These are phyloP conservation scores for Kuraishia piskuri DNA, from an alignment of 805 yeast genomes.

Conservation along the genomic window DNA sequence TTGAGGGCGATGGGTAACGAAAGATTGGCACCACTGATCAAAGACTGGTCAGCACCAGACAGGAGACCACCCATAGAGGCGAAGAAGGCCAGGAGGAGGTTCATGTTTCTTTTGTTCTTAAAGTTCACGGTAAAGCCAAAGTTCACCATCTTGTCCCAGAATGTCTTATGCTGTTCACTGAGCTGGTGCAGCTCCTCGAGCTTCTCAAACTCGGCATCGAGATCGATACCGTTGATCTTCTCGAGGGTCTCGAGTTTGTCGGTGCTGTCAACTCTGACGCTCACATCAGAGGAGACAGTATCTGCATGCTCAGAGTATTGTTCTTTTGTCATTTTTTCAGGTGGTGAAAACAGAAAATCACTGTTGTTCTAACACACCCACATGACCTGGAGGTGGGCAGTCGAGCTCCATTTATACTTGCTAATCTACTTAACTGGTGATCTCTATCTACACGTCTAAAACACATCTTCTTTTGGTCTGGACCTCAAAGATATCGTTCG, in stretches of 20 bases:
- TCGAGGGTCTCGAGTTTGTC: constrained; percentile 20
- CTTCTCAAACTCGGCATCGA: constrained; percentile 26
- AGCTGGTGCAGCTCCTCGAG: constrained; percentile 25
- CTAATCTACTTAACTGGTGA: no score
- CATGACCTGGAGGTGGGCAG: neutral
- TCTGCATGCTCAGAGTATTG: neutral
- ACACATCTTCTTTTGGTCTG: neutral
- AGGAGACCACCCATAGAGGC: constrained; percentile 59
- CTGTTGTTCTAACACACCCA: neutral
- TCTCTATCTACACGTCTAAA: neutral
- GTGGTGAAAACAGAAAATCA: neutral
- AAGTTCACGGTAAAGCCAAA: constrained; percentile 32
- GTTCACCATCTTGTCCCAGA: constrained; percentile 27
- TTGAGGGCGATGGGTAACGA: constrained; percentile 35
- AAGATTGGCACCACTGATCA: constrained; percentile 55
- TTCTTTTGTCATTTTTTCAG: neutral
- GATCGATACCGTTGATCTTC: constrained; percentile 21
- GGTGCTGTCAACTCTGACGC: constrained; percentile 14
- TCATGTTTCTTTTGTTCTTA: constrained; percentile 36
- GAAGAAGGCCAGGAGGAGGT: constrained; percentile 40
- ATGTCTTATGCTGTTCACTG: constrained; percentile 21
- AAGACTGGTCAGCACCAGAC: constrained; percentile 61
- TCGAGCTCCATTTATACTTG: neutral
- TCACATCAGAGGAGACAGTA: constrained; percentile 6
- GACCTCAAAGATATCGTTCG: neutral